phyloP scores from a whole-genome alignment of 768 basidiomycete species.

The Boletus tomentosulus region DNA sequence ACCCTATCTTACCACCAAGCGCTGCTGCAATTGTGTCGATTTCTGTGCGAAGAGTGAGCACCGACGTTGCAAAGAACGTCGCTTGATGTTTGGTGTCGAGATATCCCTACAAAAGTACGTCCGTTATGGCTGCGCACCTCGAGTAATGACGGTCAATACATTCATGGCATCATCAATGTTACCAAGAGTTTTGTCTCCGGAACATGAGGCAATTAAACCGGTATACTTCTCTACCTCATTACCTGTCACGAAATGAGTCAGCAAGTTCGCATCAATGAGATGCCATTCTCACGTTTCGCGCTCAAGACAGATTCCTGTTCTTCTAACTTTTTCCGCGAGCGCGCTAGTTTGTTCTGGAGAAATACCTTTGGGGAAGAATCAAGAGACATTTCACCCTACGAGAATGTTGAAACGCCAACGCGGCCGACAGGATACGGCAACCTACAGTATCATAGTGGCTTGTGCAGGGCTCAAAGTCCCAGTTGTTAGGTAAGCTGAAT shows the following conservation, averaged over 20 bases:
- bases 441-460: conserved; percentile 74
- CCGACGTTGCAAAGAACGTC: conserved; percentile 49
- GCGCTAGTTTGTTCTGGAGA: conserved; percentile 72
- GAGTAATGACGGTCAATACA: conserved; percentile 8
- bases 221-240: conserved; percentile 51
- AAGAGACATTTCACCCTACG: conserved; percentile 46
- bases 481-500: conserved; percentile 62
- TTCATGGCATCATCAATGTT: conserved; percentile 40
- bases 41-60: conserved; percentile 59
- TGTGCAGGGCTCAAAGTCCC: conserved; percentile 70
- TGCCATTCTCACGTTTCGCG: conserved; percentile 51
- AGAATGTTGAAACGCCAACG: conserved; percentile 2
- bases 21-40: conserved; percentile 54
- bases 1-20: conserved; percentile 52
- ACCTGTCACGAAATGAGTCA: conserved; percentile 34
- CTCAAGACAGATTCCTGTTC: conserved; percentile 57
- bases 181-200: conserved; percentile 46
- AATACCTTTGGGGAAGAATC: conserved; percentile 72
- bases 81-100: conserved; percentile 62
- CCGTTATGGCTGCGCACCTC: not conserved
- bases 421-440: not conserved
- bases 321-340: conserved; percentile 54
- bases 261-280: not conserved
- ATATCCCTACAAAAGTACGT: conserved; percentile 43
- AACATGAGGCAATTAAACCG: conserved; percentile 45